phyloP scores from a whole-genome alignment of 2,329 filamentous ascomycete genomes.

The Calcarisporium arbuscula region DNA sequence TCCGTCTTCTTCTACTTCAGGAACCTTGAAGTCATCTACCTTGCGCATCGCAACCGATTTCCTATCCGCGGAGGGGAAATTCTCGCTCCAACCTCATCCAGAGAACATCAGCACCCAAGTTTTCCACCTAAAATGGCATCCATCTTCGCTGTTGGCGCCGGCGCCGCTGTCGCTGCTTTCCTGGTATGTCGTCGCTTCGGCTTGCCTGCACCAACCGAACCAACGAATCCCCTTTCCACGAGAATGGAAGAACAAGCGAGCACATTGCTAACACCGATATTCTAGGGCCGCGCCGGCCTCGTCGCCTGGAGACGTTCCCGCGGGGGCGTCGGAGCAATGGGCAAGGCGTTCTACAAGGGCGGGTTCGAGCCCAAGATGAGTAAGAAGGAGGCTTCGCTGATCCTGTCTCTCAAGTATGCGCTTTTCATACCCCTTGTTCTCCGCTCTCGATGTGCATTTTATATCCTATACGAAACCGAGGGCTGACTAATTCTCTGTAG shows the following conservation, averaged over 20 bases:
- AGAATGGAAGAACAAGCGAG: too few relatives aligned
- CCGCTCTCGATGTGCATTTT: neutral
- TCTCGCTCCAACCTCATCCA: too few relatives aligned
- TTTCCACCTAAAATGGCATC: slow-evolving; percentile 29
- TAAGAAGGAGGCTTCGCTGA: slow-evolving; percentile 81
- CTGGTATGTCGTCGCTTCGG: slow-evolving; percentile 29
- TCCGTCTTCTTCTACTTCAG: too few relatives aligned
- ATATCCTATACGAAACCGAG: too few relatives aligned
- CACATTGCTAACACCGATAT: too few relatives aligned
- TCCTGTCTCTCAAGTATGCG: slow-evolving; percentile 78
- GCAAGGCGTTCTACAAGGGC: slow-evolving; percentile 94
- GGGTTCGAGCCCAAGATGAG: slow-evolving; percentile 98
- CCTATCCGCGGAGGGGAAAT: too few relatives aligned
- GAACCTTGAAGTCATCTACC: too few relatives aligned
- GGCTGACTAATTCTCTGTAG: slow-evolving; percentile 37
- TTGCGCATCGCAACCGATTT: too few relatives aligned
- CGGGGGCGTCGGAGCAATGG: slow-evolving; percentile 70
- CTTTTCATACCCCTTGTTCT: neutral
- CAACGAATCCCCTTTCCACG: too few relatives aligned
- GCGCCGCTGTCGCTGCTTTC: slow-evolving; percentile 45
- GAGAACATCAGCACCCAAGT: too few relatives aligned
- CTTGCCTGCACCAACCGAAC: neutral
- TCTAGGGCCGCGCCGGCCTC: slow-evolving; percentile 81
- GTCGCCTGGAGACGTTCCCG: slow-evolving; percentile 81
- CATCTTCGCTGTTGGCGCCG: slow-evolving; percentile 39